These are phyloP conservation scores for Coemansia guatemalensis DNA, from an alignment of 192 early-diverging fungal species.

Conservation along the genomic window DNA sequence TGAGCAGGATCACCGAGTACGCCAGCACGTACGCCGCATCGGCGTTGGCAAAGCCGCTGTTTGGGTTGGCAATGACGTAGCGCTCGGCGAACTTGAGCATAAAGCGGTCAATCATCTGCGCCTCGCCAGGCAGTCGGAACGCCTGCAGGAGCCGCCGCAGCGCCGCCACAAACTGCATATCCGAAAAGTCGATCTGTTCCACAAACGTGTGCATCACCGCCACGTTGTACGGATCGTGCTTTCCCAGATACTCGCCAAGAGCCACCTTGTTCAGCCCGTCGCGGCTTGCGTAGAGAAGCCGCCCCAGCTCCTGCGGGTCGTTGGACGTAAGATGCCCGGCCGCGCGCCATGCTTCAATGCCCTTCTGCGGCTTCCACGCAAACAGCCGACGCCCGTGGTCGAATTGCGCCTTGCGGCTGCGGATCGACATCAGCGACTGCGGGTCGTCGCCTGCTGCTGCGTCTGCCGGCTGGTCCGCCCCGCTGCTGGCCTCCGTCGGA, in stretches of 20 bases:
- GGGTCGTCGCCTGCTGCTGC: slow-evolving; percentile 70
- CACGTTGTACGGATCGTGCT: slow-evolving; percentile 90
- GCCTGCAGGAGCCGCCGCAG: slow-evolving; percentile 80
- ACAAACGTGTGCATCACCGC: slow-evolving; percentile 97
- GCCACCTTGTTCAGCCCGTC: slow-evolving; percentile 83
- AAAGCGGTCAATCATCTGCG: slow-evolving; percentile 95
- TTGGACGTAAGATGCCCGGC: slow-evolving; percentile 63
- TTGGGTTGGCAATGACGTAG: slow-evolving; percentile 81
- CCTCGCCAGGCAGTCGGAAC: slow-evolving; percentile 91
- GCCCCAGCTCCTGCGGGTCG: slow-evolving; percentile 73
- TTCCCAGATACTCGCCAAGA: slow-evolving; percentile 92
- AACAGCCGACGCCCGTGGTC: slow-evolving; percentile 78
- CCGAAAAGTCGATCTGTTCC: slow-evolving; percentile 80
- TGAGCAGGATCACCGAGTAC: slow-evolving; percentile 91
- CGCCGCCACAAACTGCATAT: slow-evolving; percentile 75
- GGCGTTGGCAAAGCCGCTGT: slow-evolving; percentile 77
- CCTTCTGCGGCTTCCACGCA: slow-evolving; percentile 89
- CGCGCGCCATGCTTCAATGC: slow-evolving; percentile 71
- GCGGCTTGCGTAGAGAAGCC: slow-evolving; percentile 60
- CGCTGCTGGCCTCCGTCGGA: slow-evolving; percentile 5
- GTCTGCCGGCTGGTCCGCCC: slow-evolving; percentile 8
- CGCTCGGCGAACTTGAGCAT: slow-evolving; percentile 98
- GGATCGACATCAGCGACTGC: slow-evolving; percentile 76
- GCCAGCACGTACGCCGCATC: slow-evolving; percentile 93
- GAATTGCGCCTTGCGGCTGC: slow-evolving; percentile 82